These are phyloP conservation scores for Flaveria sonorensis DNA, from an alignment of 129 eudicot genomes.

Conservation along the genomic window DNA sequence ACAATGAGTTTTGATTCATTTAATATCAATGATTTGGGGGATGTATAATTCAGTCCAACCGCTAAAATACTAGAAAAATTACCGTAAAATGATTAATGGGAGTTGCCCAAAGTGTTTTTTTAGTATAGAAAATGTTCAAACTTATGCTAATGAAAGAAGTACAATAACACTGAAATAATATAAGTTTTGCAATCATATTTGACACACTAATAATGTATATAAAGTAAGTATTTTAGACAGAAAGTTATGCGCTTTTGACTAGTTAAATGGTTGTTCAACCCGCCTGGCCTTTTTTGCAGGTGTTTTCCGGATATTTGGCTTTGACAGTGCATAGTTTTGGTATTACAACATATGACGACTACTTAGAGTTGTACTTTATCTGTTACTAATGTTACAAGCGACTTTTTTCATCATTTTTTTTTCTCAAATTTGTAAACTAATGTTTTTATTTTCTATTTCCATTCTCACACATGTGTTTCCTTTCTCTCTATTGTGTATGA, in stretches of 20 bases:
- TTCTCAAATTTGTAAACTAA: neutral
- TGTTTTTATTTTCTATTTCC: neutral
- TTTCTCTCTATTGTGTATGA: neutral
- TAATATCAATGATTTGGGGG: neutral
- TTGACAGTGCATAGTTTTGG: neutral
- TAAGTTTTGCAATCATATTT: too few relatives aligned
- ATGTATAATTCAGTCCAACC: too few relatives aligned
- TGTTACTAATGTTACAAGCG: neutral
- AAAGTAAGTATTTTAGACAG: neutral
- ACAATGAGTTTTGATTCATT: neutral
- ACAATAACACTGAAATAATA: neutral
- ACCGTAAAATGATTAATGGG: neutral
- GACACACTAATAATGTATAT: neutral
- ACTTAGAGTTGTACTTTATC: neutral
- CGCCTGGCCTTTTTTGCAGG: neutral
- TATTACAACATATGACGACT: neutral
- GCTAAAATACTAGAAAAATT: neutral
- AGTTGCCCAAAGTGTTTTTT: neutral
- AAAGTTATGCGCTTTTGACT: neutral
- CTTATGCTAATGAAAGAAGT: neutral
- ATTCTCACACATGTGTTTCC: neutral
- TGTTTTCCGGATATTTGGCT: slow-evolving; percentile 19
- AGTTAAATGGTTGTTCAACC: too few relatives aligned
- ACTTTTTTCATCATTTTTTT: neutral
- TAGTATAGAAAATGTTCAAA: neutral